Percentiles rank a stretch among this genome's conserved stretches.
Conservation (phyloP, 2,329 filamentous ascomycete species). For the Cordyceps tenuipes region DNA sequence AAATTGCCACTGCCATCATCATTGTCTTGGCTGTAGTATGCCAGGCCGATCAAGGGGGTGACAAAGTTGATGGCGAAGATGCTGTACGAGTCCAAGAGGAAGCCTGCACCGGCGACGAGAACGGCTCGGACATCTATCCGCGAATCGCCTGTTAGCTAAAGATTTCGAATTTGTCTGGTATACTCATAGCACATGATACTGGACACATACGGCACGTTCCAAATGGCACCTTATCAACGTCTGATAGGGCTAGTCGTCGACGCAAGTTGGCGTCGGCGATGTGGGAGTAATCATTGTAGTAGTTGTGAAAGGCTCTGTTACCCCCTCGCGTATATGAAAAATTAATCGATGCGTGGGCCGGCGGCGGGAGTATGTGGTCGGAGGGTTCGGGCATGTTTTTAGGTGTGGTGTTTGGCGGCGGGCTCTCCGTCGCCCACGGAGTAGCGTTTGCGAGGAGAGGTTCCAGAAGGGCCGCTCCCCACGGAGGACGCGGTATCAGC, state of each 20-base stretch:
- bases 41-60: constrained; percentile 63
- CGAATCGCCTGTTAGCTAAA: not conserved
- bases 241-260: constrained; percentile 64
- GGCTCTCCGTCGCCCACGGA: not conserved
- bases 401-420: not conserved
- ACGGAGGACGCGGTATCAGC: not conserved
- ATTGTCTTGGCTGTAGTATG: constrained; percentile 55
- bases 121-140: constrained; percentile 57
- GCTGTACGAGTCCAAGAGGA: constrained; percentile 75
- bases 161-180: not conserved
- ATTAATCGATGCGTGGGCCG: constrained; percentile 25
- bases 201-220: constrained; percentile 53
- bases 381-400: constrained; percentile 15
- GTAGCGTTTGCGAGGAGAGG: not conserved
- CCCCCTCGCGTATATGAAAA: constrained; percentile 44
- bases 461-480: not conserved
- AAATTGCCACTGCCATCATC: constrained; percentile 45
- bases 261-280: constrained; percentile 68
- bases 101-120: constrained; percentile 70
- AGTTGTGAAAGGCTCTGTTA: constrained; percentile 66
- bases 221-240: constrained; percentile 72
- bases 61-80: constrained; percentile 76
- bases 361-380: constrained; percentile 34
- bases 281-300: constrained; percentile 59
- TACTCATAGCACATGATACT: not conserved